A percentile compares a stretch with the other conserved stretches of the same genome.
Evolutionary conservation across 139 green algal genomes (phyloP).

Genomic region (Tetraselmis chui): DNA sequence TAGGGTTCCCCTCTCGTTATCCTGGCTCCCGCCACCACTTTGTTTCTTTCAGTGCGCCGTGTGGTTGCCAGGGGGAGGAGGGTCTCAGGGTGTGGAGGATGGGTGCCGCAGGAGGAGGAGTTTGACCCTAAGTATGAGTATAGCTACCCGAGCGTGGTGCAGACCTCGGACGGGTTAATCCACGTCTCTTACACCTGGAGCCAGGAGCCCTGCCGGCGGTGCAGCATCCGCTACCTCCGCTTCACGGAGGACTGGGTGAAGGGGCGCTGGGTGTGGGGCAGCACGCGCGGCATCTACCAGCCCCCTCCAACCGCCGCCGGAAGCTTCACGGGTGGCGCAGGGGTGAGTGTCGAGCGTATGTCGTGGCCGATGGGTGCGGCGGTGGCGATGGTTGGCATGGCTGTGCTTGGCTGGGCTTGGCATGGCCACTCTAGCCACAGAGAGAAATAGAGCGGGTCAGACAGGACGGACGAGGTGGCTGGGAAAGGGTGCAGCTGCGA

Average conservation of each 20-base stretch:
- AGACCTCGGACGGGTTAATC: neutral
- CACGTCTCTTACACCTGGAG: neutral
- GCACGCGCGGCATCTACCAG: neutral
- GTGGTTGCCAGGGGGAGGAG: no score
- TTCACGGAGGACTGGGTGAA: neutral
- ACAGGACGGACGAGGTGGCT: no score
- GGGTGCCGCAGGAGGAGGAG: neutral
- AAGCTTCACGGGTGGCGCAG: no score
- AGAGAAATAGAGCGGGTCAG: no score
- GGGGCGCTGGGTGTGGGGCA: neutral
- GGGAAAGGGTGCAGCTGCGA: no score
- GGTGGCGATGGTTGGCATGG: neutral
- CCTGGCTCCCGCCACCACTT: no score
- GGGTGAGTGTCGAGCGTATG: neutral
- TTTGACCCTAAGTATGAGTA: conserved; percentile 1
- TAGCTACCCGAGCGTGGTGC: conserved; percentile 1
- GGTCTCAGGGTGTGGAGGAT: no score
- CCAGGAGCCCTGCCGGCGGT: neutral
- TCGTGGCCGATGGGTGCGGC: neutral
- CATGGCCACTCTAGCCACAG: no score
- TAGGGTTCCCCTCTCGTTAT: no score
- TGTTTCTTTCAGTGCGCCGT: no score
- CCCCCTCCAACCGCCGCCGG: neutral
- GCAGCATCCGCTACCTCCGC: neutral
- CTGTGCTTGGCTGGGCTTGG: neutral